Conservation (phyloP, 257 asterid genomes). For the Salvia hispanica region DNA sequence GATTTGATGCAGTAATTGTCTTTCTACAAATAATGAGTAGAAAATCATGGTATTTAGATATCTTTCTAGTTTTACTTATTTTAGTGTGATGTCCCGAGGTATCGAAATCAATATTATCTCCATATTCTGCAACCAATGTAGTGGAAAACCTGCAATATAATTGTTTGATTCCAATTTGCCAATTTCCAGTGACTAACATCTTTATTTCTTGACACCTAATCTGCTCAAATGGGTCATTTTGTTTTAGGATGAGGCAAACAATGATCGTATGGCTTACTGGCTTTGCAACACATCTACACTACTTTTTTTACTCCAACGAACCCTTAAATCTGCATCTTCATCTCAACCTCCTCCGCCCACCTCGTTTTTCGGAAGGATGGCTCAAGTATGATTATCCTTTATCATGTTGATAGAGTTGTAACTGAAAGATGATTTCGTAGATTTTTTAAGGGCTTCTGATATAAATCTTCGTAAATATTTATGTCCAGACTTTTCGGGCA, state of each 20-base stretch:
- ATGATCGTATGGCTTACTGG: conserved; percentile 73
- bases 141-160: not conserved
- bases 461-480: conserved; percentile 23
- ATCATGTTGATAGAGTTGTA: not conserved
- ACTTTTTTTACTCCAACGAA: conserved; percentile 71
- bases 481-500: conserved; percentile 65
- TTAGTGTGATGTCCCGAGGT: not conserved
- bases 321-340: conserved; percentile 49
- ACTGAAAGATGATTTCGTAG: conserved; percentile 20
- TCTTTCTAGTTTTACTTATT: not conserved
- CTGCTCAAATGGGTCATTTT: conserved; percentile 15
- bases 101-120: not conserved
- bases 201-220: conserved; percentile 1
- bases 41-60: not conserved
- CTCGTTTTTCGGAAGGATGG: conserved; percentile 78
- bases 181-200: not conserved
- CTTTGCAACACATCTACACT: conserved; percentile 76
- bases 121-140: not conserved
- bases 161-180: not conserved
- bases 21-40: not conserved
- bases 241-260: conserved; percentile 70
- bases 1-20: not conserved
- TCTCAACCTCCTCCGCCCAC: conserved; percentile 70
- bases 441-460: conserved; percentile 14
- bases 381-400: conserved; percentile 48